Conservation (phyloP, 257 asterid species). For the Leptodermis oblonga region DNA sequence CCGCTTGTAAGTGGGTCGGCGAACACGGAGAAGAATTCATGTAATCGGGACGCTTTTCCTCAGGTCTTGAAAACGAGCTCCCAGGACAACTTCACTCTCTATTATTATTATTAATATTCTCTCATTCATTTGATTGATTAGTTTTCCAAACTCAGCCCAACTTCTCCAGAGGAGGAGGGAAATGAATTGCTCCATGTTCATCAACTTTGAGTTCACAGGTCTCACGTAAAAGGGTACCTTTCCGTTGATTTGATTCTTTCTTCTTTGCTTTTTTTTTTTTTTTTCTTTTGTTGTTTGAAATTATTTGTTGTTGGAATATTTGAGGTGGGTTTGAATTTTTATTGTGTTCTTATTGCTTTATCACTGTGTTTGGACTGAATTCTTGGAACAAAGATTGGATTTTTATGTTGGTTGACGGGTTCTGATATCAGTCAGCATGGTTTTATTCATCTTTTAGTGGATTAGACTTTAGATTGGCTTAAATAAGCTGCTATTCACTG, state of each 20-base stretch:
- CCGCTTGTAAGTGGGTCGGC: background rate
- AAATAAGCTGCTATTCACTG: background rate
- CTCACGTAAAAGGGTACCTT: slow-evolving; percentile 13
- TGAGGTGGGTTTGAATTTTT: slow-evolving; percentile 9
- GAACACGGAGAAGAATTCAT: slow-evolving; percentile 14
- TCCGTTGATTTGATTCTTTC: background rate
- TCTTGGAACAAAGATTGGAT: slow-evolving; percentile 6
- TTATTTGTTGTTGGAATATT: background rate
- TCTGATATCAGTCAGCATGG: background rate
- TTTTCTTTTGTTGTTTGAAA: background rate
- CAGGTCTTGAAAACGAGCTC: slow-evolving; percentile 13
- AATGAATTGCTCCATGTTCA: background rate
- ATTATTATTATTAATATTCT: slow-evolving; percentile 8
- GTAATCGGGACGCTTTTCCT: slow-evolving; percentile 18
- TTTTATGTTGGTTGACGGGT: background rate
- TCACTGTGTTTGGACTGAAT: background rate
- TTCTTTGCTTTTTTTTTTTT: background rate
- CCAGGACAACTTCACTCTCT: background rate
- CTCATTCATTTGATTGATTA: no score
- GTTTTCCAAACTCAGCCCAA: background rate
- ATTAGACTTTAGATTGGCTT: background rate
- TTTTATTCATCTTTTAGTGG: slow-evolving; percentile 6
- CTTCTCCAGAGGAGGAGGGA: background rate
- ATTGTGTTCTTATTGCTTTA: background rate
- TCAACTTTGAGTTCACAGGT: slow-evolving; percentile 15